These are phyloP conservation scores for Fusarium sp. DNA, from an alignment of 2,329 filamentous ascomycete species.

Conservation along the genomic window DNA sequence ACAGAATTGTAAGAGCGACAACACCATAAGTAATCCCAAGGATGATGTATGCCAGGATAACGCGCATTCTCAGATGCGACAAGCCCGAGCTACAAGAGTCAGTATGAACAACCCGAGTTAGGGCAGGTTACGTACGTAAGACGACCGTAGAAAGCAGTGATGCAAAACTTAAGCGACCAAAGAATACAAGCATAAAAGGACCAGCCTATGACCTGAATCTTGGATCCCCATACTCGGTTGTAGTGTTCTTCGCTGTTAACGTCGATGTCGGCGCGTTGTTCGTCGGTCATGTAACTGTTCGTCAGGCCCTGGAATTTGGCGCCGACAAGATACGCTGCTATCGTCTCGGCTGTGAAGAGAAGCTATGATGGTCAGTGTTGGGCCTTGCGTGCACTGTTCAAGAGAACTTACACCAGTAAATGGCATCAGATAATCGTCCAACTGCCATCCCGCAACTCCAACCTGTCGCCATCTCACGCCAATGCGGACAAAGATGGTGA, in stretches of 20 bases:
- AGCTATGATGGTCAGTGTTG: slow-evolving; percentile 15
- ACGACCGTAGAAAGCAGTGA: slow-evolving; percentile 47
- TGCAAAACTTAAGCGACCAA: slow-evolving; percentile 49
- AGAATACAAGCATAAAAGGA: slow-evolving; percentile 49
- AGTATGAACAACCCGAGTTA: neutral
- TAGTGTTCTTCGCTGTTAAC: slow-evolving; percentile 24
- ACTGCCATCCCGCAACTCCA: slow-evolving; percentile 28
- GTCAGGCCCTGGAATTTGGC: slow-evolving; percentile 39
- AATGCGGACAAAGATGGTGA: slow-evolving; percentile 34
- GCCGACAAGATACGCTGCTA: slow-evolving; percentile 39
- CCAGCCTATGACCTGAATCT: slow-evolving; percentile 50
- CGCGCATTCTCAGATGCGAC: slow-evolving; percentile 25
- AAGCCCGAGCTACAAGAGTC: slow-evolving; percentile 31
- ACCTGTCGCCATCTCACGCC: slow-evolving; percentile 33
- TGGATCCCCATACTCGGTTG: slow-evolving; percentile 47
- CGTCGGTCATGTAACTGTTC: slow-evolving; percentile 39
- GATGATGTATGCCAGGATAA: slow-evolving; percentile 32
- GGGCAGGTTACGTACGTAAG: slow-evolving; percentile 45
- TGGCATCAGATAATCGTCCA: slow-evolving; percentile 42
- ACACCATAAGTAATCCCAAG: slow-evolving; percentile 29
- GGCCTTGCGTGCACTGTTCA: too few relatives aligned
- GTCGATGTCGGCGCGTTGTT: slow-evolving; percentile 35
- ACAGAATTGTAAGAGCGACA: slow-evolving; percentile 29
- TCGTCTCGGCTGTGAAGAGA: slow-evolving; percentile 38
- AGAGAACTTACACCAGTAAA: slow-evolving; percentile 36